A percentile compares a stretch with the other conserved stretches of the same genome.
These are phyloP conservation scores for Penicillium palitans DNA, from an alignment of 2,329 filamentous ascomycete species.

Conservation along the genomic window DNA sequence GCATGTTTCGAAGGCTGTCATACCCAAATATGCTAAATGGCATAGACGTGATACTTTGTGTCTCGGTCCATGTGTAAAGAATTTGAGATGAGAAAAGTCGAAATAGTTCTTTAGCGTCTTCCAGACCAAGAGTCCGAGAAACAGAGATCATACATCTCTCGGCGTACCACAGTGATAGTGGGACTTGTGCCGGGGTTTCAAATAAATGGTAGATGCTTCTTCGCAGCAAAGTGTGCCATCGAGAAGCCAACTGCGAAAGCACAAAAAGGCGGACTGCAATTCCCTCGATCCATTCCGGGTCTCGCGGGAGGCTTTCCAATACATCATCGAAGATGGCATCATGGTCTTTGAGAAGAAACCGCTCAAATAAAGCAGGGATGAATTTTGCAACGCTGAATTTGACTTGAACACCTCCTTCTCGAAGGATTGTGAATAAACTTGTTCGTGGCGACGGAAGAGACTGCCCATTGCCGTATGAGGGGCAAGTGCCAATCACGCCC, in stretches of 20 bases:
- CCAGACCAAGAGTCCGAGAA: constrained; percentile 63
- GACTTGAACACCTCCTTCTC: constrained; percentile 64
- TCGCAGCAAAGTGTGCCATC: constrained; percentile 82
- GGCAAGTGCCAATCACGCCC: constrained; percentile 64
- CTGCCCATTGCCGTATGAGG: constrained; percentile 64
- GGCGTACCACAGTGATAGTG: constrained; percentile 67
- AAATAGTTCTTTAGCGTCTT: constrained; percentile 71
- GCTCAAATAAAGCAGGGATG: constrained; percentile 72
- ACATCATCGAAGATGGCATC: constrained; percentile 83
- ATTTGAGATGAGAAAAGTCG: constrained; percentile 83
- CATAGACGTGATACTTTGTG: constrained; percentile 66
- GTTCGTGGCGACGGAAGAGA: constrained; percentile 65
- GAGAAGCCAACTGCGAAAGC: constrained; percentile 72
- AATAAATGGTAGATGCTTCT: constrained; percentile 92
- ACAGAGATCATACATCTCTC: constrained; percentile 68
- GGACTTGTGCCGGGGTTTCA: constrained; percentile 76
- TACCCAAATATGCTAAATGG: constrained; percentile 88
- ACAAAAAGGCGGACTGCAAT: constrained; percentile 80
- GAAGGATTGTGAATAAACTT: constrained; percentile 71
- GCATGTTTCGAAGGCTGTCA: constrained; percentile 63
- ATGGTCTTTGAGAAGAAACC: constrained; percentile 80
- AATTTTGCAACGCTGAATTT: constrained; percentile 73
- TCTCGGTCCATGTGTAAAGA: constrained; percentile 84
- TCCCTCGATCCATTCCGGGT: constrained; percentile 72
- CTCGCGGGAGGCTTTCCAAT: constrained; percentile 71